A percentile compares a stretch with the other conserved stretches of the same genome.
Conservation (phyloP, 2,329 filamentous ascomycete genomes). For the Fusarium sp. region DNA sequence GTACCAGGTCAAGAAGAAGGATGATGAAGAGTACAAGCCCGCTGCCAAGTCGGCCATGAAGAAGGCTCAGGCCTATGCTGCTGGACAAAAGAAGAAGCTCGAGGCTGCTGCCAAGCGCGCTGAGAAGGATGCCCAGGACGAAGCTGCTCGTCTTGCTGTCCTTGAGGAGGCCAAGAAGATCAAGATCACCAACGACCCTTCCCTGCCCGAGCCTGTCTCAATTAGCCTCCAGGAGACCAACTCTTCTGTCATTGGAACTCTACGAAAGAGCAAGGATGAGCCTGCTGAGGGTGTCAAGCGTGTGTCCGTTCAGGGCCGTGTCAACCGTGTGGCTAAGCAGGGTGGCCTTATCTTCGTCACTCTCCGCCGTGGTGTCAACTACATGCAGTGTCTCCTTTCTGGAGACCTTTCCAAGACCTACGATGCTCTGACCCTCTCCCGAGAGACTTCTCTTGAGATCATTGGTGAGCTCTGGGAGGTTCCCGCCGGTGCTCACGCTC, state of each 20-base stretch:
- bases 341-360: slow-evolving; percentile 89
- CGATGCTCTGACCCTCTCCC: slow-evolving; percentile 85
- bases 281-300: slow-evolving; percentile 52
- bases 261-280: slow-evolving; percentile 52
- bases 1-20: slow-evolving; percentile 61
- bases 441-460: slow-evolving; percentile 88
- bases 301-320: slow-evolving; percentile 83
- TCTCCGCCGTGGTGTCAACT: slow-evolving; percentile 79
- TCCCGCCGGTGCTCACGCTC: slow-evolving; percentile 82
- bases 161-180: slow-evolving; percentile 49
- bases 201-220: slow-evolving; percentile 78
- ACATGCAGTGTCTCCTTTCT: slow-evolving; percentile 69
- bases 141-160: slow-evolving; percentile 41
- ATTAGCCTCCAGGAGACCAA: slow-evolving; percentile 74
- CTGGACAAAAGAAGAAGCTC: slow-evolving; percentile 47
- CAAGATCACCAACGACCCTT: slow-evolving; percentile 68
- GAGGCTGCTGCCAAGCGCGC: slow-evolving; percentile 45
- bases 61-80: slow-evolving; percentile 45
- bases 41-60: slow-evolving; percentile 48
- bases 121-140: slow-evolving; percentile 45
- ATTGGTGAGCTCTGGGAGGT: slow-evolving; percentile 87
- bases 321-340: slow-evolving; percentile 84
- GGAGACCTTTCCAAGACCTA: slow-evolving; percentile 91
- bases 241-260: slow-evolving; percentile 48
- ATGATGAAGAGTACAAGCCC: slow-evolving; percentile 47